phyloP scores from a whole-genome alignment of 805 yeast genomes.

The Candida koratica region DNA sequence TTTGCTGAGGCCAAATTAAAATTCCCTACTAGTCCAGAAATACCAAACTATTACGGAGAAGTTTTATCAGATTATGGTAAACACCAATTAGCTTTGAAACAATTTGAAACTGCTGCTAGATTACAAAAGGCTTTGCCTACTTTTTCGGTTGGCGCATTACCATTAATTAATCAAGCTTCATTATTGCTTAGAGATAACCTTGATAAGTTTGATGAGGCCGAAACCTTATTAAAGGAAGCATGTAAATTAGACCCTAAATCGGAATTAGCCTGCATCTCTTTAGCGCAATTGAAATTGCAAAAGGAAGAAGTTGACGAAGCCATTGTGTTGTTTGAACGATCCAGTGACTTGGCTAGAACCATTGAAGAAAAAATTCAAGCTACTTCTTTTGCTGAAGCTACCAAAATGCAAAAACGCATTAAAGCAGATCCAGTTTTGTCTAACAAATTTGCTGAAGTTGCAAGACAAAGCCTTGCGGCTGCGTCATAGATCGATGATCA shows the following conservation, averaged over 20 bases:
- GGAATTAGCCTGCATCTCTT: constrained; percentile 84
- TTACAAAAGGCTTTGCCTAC: constrained; percentile 68
- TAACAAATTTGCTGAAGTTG: constrained; percentile 58
- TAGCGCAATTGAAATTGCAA: constrained; percentile 88
- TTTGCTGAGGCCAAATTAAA: constrained; percentile 67
- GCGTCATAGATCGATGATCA: constrained; percentile 5
- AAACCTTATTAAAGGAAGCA: constrained; percentile 66
- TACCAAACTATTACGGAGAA: constrained; percentile 95
- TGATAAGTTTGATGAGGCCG: constrained; percentile 50
- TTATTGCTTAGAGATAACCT: constrained; percentile 55
- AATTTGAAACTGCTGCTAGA: constrained; percentile 81
- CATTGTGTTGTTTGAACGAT: constrained; percentile 72
- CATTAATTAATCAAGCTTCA: constrained; percentile 86
- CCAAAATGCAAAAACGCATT: constrained; percentile 81
- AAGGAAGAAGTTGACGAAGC: constrained; percentile 81
- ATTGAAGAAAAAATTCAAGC: constrained; percentile 87
- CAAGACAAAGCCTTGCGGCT: constrained; percentile 28
- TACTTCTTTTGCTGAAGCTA: constrained; percentile 86
- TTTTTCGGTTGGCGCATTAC: constrained; percentile 81
- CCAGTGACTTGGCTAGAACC: constrained; percentile 77
- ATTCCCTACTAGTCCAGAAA: constrained; percentile 86
- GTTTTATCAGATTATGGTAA: constrained; percentile 80
- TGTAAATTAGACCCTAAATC: constrained; percentile 79
- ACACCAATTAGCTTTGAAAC: constrained; percentile 65
- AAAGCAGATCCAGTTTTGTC: constrained; percentile 64